phyloP scores from a whole-genome alignment of 768 basidiomycete genomes.

The Phanerochaete sordida region DNA sequence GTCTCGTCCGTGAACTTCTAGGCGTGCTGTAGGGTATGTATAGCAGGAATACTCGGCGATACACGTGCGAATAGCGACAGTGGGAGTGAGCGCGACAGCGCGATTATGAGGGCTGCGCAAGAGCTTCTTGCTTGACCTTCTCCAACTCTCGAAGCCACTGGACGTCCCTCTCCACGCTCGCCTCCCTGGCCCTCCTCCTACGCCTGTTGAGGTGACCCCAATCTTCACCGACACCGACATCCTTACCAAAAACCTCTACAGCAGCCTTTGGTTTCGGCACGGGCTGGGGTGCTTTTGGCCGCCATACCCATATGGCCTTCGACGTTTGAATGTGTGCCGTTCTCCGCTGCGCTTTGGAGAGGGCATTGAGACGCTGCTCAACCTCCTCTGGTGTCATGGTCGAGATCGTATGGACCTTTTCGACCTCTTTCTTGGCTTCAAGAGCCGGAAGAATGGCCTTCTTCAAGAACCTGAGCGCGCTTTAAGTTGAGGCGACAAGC shows the following conservation, averaged over 20 bases:
- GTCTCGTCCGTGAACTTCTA: too few species aligned
- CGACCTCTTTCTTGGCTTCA: conserved; percentile 36
- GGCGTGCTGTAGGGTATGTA: too few species aligned
- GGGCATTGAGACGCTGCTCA: conserved; percentile 16
- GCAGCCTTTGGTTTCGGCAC: background rate
- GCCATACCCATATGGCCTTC: conserved; percentile 42
- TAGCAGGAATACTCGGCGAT: too few species aligned
- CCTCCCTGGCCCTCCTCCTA: conserved; percentile 42
- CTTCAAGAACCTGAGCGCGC: conserved; percentile 50
- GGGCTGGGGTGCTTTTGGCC: background rate
- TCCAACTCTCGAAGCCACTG: conserved; percentile 34
- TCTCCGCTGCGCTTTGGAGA: conserved; percentile 22
- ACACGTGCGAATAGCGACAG: too few species aligned
- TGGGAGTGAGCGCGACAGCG: too few species aligned
- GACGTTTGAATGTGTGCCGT: conserved; percentile 18
- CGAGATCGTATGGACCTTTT: conserved; percentile 36
- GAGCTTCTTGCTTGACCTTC: conserved; percentile 18
- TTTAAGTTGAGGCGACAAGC: background rate
- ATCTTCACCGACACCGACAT: conserved; percentile 49
- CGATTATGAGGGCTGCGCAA: background rate
- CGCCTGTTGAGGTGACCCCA: conserved; percentile 55
- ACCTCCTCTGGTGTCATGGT: conserved; percentile 26
- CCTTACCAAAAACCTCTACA: conserved; percentile 27
- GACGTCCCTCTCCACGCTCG: conserved; percentile 43
- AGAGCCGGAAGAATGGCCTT: conserved; percentile 46